Base-by-base conservation (phyloP, 2,329 filamentous ascomycete species). In the Scedosporium boydii region DNA sequence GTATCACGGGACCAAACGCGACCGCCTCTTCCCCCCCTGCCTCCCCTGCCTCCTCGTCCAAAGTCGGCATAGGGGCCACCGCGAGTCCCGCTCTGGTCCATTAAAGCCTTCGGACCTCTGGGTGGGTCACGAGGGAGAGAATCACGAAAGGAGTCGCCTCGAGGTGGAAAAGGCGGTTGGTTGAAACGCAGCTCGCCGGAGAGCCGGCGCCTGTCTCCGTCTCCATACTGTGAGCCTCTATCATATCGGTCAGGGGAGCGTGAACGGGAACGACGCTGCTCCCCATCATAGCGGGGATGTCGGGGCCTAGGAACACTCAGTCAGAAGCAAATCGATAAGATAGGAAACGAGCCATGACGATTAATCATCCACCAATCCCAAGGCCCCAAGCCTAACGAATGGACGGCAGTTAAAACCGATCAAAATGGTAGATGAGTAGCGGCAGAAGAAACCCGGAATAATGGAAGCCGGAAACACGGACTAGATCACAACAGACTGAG, bases 61-160 rank as follows among this genome's bases (percentile, higher is more conserved):
- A 86, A 87, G 60, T 91, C 89, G 26, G 84, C 81, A 2, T 87
- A 90, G 7, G 84, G 85, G 63, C 86, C 82, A 53, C 87, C 87
- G 63, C 89, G 82, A 14, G 86, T 87, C 34, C 86, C 86, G 66
- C 82, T 84, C n/a, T 85, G 82, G 64, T 93, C 90, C 64, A 89
- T 82, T 63, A 92, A 77, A 3, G 89, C 90, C 73, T 93, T 91
- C 10, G 92, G 91, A 0, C 90, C 92, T 62, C 91, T 83, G 3
- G 92, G 92, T 1, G 90, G 87, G 66, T 96, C 90, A 66, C 88
- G 82, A 12, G 82, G 44, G 3, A 67, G 62, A 42, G 63, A 63
- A 29, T 66, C 79, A 34, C 78, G 72, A 71, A 81, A 66, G 67
- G 80, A 71, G 68, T 86, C 83, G 62, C 81, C 79, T 66, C 86